Conservation (phyloP, 495 filamentous ascomycete genomes). For the Hypoxylon trugodes region DNA sequence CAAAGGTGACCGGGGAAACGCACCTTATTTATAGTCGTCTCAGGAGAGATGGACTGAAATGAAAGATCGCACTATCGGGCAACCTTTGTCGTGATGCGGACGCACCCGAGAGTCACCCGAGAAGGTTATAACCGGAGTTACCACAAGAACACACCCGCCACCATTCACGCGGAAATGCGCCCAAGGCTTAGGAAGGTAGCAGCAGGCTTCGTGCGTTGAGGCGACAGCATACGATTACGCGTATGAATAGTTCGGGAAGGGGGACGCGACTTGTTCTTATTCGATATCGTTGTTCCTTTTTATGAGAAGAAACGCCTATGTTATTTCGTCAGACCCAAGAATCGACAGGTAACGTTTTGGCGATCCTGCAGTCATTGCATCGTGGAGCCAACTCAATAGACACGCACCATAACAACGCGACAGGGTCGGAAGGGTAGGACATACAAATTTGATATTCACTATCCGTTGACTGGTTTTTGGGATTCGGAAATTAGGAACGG, state of each 20-base stretch:
- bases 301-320: neutral
- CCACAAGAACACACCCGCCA: neutral
- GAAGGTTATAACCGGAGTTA: neutral
- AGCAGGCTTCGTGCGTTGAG: neutral
- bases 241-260: neutral
- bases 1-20: neutral
- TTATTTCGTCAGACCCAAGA: neutral
- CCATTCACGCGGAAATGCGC: conserved; percentile 19
- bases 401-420: neutral
- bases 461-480: neutral
- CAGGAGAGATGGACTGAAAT: neutral
- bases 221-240: conserved; percentile 20
- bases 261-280: neutral
- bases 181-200: conserved; percentile 2
- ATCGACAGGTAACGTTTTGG: neutral
- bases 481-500: neutral
- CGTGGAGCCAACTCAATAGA: conserved; percentile 1
- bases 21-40: neutral
- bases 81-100: neutral
- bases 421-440: conserved; percentile 3
- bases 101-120: conserved; percentile 1
- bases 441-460: conserved; percentile 1
- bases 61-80: neutral
- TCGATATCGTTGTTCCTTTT: neutral
- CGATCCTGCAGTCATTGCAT: neutral